phyloP scores from a whole-genome alignment of 352 stramenopile genomes.

The Phytopythium boreale region DNA sequence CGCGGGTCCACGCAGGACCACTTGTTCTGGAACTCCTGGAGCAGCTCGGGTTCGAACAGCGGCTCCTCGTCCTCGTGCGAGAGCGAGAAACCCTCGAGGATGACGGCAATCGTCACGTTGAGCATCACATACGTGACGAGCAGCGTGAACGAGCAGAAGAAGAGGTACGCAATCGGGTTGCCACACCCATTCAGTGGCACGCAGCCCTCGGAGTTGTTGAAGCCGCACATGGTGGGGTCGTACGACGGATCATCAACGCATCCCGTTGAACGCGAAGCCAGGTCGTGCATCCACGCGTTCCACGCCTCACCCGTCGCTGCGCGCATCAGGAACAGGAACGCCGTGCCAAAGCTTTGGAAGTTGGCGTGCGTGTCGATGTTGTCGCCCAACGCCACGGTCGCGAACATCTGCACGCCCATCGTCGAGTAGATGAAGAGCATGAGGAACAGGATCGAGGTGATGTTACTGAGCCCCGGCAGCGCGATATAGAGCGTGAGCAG shows the following conservation, averaged over 20 bases:
- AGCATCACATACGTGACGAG: slow-evolving; percentile 93
- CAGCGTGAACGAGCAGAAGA: slow-evolving; percentile 88
- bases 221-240: slow-evolving; percentile 68
- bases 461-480: slow-evolving; percentile 88
- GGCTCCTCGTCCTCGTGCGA: slow-evolving; percentile 87
- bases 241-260: slow-evolving; percentile 70
- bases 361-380: slow-evolving; percentile 89
- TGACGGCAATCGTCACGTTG: slow-evolving; percentile 93
- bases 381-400: slow-evolving; percentile 66
- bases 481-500: slow-evolving; percentile 90
- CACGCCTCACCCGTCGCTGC: slow-evolving; percentile 92
- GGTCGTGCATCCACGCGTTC: slow-evolving; percentile 92
- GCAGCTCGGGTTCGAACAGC: slow-evolving; percentile 81
- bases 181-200: slow-evolving; percentile 77
- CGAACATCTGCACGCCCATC: slow-evolving; percentile 92
- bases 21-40: slow-evolving; percentile 87
- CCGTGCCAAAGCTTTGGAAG: slow-evolving; percentile 91
- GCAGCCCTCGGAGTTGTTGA: slow-evolving; percentile 63
- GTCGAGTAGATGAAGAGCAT: slow-evolving; percentile 94
- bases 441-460: slow-evolving; percentile 89
- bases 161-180: slow-evolving; percentile 53
- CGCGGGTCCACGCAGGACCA: slow-evolving; percentile 89
- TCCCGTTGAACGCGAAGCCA: slow-evolving; percentile 31
- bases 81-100: slow-evolving; percentile 90
- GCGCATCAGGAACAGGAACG: slow-evolving; percentile 87